Conservation (phyloP, 306 rosid genomes). For the Vigna radiata region DNA sequence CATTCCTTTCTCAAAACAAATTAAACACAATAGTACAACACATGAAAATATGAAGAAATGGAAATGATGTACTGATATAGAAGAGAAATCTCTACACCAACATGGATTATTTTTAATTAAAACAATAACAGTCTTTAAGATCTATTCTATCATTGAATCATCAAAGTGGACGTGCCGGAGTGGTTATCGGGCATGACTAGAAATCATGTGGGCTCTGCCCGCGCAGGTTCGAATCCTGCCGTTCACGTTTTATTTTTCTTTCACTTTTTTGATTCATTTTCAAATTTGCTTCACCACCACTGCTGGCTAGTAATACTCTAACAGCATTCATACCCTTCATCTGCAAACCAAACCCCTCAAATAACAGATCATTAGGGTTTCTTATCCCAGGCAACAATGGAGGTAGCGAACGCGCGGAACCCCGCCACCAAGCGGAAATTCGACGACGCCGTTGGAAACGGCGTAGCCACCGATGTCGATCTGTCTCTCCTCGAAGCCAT, state of each 20-base stretch:
- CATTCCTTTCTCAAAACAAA: no score
- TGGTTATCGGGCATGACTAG: constrained; percentile 22
- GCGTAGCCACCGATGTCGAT: constrained; percentile 49
- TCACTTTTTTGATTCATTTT: no score
- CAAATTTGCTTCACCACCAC: no score
- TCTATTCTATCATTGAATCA: no score
- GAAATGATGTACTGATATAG: no score
- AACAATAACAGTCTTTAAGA: no score
- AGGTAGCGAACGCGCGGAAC: constrained; percentile 49
- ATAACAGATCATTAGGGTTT: constrained; percentile 33
- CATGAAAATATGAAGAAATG: no score
- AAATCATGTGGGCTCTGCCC: constrained; percentile 16
- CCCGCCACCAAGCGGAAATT: constrained; percentile 69
- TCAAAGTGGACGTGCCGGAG: constrained; percentile 46
- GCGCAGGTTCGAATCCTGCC: constrained; percentile 25
- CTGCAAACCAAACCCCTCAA: background rate
- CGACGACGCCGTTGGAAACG: constrained; percentile 61
- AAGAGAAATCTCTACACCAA: no score
- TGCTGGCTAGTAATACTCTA: no score
- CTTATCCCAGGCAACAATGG: constrained; percentile 53
- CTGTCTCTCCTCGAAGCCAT: constrained; percentile 80
- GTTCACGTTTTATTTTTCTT: constrained; percentile 1
- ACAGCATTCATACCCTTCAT: background rate
- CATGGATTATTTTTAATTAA: no score
- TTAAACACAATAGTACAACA: no score